Evolutionary conservation across 768 basidiomycete genomes (phyloP).

Genomic region (Tylopilus felleus): DNA sequence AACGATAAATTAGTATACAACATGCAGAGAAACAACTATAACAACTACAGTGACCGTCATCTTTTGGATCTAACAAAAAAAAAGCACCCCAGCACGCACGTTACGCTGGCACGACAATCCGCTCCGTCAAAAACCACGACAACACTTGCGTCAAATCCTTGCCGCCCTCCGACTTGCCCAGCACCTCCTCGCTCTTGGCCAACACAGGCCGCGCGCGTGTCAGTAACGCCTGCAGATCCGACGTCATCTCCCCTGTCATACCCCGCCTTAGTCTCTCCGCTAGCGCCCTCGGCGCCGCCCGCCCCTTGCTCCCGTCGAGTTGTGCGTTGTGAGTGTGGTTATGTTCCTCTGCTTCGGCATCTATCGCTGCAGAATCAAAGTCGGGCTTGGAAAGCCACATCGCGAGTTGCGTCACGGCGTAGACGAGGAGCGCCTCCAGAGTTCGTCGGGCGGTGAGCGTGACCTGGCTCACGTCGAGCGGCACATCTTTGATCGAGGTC

Average conservation of each 20-base stretch:
- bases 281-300: conserved; percentile 46
- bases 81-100: neutral
- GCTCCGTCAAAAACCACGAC: conserved; percentile 61
- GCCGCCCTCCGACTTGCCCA: conserved; percentile 37
- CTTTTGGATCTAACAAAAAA: no score
- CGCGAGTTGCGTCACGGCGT: conserved; percentile 72
- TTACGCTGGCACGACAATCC: conserved; percentile 44
- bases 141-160: conserved; percentile 62
- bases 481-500: conserved; percentile 28
- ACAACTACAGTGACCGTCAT: no score
- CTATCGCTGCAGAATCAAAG: conserved; percentile 43
- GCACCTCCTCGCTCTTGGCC: conserved; percentile 50
- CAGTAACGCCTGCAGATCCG: conserved; percentile 64
- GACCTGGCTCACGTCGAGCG: conserved; percentile 53
- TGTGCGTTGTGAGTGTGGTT: conserved; percentile 8
- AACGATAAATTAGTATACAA: neutral
- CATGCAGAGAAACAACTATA: neutral
- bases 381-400: conserved; percentile 78
- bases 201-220: conserved; percentile 63
- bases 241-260: conserved; percentile 81
- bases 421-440: conserved; percentile 66
- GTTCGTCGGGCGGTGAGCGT: conserved; percentile 55
- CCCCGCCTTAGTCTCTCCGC: conserved; percentile 68
- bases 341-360: conserved; percentile 48
- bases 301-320: conserved; percentile 34